These are phyloP conservation scores for Lepidopterella palustris DNA, from an alignment of 495 filamentous ascomycete species.

Conservation along the genomic window DNA sequence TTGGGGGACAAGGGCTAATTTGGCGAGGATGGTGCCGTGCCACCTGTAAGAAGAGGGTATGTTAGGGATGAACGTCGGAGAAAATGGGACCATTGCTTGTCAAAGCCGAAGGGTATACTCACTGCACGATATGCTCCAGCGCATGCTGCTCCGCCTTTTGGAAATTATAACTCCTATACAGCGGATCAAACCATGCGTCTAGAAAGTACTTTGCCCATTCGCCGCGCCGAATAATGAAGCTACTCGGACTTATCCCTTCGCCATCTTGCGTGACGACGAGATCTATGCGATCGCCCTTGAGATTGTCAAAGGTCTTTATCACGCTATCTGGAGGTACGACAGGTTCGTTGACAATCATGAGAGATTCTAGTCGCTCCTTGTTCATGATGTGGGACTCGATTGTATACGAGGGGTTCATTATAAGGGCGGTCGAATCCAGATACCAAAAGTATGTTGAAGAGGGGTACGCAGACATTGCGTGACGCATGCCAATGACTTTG, in stretches of 20 bases:
- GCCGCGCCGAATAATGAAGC: conserved; percentile 73
- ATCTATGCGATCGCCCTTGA: conserved; percentile 69
- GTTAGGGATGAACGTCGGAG: neutral
- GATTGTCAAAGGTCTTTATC: conserved; percentile 86
- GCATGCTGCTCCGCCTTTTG: conserved; percentile 91
- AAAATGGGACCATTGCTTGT: neutral
- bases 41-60: conserved; percentile 53
- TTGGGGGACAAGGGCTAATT: conserved; percentile 80
- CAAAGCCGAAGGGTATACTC: conserved; percentile 5
- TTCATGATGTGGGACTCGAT: conserved; percentile 67
- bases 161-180: conserved; percentile 91
- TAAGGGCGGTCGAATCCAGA: conserved; percentile 72
- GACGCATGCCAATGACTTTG: conserved; percentile 75
- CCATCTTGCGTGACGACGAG: conserved; percentile 79
- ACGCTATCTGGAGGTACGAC: conserved; percentile 93
- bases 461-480: conserved; percentile 76
- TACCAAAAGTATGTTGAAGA: conserved; percentile 75
- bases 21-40: conserved; percentile 95
- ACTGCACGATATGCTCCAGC: conserved; percentile 53
- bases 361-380: conserved; percentile 56
- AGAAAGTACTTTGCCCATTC: conserved; percentile 90
- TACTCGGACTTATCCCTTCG: conserved; percentile 67
- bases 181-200: conserved; percentile 92
- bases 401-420: conserved; percentile 76
- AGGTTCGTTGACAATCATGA: conserved; percentile 78